phyloP scores from a whole-genome alignment of 306 rosid species.

The Vicia sativa region DNA sequence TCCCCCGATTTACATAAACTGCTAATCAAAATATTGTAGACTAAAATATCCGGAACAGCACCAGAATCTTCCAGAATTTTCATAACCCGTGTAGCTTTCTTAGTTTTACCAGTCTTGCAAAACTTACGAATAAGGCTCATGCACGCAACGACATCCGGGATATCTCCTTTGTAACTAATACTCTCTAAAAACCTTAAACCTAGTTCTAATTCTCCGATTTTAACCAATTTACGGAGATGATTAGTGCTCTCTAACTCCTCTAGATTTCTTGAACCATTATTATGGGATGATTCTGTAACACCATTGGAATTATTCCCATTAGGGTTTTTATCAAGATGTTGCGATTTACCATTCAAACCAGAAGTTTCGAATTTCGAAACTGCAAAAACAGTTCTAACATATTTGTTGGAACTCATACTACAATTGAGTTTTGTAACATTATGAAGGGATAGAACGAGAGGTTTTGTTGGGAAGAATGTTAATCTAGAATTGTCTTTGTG shows the following conservation, averaged over 20 bases:
- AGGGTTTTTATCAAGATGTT: constrained; percentile 39
- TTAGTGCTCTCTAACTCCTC: constrained; percentile 58
- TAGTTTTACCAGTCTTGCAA: constrained; percentile 67
- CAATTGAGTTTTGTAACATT: constrained; percentile 29
- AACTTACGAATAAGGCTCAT: constrained; percentile 82
- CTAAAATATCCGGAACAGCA: constrained; percentile 79
- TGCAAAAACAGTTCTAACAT: constrained; percentile 44
- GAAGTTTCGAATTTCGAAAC: constrained; percentile 52
- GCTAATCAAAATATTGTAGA: constrained; percentile 82
- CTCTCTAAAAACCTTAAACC: constrained; percentile 67
- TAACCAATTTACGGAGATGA: constrained; percentile 61
- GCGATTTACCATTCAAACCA: constrained; percentile 58
- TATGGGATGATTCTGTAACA: constrained; percentile 15
- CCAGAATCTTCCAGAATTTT: constrained; percentile 78
- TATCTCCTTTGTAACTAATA: constrained; percentile 61
- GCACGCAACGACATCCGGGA: constrained; percentile 80
- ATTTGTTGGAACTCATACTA: constrained; percentile 23
- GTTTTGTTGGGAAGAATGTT: constrained; percentile 34
- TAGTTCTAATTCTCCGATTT: constrained; percentile 72
- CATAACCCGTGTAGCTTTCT: constrained; percentile 72
- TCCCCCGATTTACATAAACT: constrained; percentile 88
- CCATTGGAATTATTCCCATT: constrained; percentile 44
- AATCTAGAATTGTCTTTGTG: constrained; percentile 27
- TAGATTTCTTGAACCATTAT: constrained; percentile 43
- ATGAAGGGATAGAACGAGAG: constrained; percentile 35